Conservation (phyloP, 495 filamentous ascomycete species). For the Neurospora sp. region DNA sequence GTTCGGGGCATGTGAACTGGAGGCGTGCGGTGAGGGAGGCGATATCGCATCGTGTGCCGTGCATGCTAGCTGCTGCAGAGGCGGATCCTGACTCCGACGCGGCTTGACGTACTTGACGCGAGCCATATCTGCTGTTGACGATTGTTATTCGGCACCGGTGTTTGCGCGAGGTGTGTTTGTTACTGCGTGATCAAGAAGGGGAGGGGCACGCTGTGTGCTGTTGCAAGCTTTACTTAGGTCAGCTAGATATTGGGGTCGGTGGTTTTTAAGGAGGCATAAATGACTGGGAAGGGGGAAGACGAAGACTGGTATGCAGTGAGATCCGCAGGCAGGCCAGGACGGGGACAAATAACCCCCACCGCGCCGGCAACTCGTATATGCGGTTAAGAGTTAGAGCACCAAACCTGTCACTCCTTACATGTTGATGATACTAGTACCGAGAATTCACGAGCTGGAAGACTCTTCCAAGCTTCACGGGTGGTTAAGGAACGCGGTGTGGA, state of each 20-base stretch:
- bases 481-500: too few species aligned
- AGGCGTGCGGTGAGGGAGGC: slow-evolving; percentile 8
- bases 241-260: not conserved
- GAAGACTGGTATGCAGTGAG: too few species aligned
- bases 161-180: not conserved
- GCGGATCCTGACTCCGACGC: not conserved
- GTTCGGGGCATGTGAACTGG: not conserved
- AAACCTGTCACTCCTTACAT: too few species aligned
- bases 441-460: too few species aligned
- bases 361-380: too few species aligned
- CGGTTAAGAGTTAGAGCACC: too few species aligned
- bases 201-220: not conserved
- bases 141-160: not conserved
- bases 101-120: not conserved
- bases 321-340: too few species aligned
- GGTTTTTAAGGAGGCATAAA: not conserved
- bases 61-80: not conserved
- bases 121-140: not conserved
- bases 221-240: not conserved
- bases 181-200: not conserved
- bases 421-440: too few species aligned
- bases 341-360: too few species aligned
- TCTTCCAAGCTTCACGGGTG: too few species aligned
- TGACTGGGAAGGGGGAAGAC: not conserved
- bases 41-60: not conserved